Conservation (phyloP, 371 early-diverging fungal species). For the Lichtheimia corymbifera region DNA sequence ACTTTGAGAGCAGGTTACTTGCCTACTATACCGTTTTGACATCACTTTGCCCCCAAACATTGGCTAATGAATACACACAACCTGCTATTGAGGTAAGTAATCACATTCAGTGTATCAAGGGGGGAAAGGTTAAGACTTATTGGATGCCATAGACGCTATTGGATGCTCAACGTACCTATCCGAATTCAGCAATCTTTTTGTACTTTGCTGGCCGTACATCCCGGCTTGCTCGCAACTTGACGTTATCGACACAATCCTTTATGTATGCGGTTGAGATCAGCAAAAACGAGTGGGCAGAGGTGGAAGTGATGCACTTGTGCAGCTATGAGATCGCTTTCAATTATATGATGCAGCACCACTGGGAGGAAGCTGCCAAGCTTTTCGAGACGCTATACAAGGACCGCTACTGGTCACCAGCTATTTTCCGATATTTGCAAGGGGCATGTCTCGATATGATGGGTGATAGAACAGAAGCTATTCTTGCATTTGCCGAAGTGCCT, state of each 20-base stretch:
- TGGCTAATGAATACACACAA: conserved; percentile 44
- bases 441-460: conserved; percentile 57
- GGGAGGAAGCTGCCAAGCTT: conserved; percentile 53
- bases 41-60: conserved; percentile 44
- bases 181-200: conserved; percentile 65
- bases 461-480: conserved; percentile 48
- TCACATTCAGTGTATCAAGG: too few species aligned
- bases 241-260: conserved; percentile 50
- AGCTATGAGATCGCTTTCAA: conserved; percentile 66
- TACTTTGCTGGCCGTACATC: conserved; percentile 65
- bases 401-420: conserved; percentile 62
- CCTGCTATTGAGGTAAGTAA: conserved; percentile 56
- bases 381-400: conserved; percentile 59
- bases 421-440: conserved; percentile 61
- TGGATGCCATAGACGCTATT: conserved; percentile 35
- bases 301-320: conserved; percentile 49
- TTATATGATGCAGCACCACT: conserved; percentile 56
- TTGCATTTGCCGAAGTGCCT: conserved; percentile 48
- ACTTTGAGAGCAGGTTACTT: conserved; percentile 28
- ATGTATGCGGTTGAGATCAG: conserved; percentile 53
- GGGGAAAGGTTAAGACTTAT: neutral
- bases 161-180: conserved; percentile 60
- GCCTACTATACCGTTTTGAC: conserved; percentile 51
- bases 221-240: conserved; percentile 51
- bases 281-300: conserved; percentile 55